Conservation (phyloP, 305 asterid species). For the Fraxinus sp. region DNA sequence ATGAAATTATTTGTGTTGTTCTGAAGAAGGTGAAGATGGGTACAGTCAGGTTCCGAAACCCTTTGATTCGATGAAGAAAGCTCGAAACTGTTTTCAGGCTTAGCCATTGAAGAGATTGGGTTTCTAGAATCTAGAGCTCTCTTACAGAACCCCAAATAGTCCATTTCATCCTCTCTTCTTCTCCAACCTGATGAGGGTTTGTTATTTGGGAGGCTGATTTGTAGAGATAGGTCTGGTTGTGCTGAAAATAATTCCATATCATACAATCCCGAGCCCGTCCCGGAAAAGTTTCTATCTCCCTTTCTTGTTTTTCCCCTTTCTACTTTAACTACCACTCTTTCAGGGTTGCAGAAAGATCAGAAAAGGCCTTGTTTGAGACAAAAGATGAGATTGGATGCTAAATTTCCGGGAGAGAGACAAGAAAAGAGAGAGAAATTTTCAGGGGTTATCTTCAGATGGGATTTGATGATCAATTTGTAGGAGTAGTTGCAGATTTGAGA, state of each 20-base stretch:
- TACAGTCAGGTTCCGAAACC: constrained; percentile 6
- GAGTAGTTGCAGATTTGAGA: constrained; percentile 58
- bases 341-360: constrained; percentile 13
- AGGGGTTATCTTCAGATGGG: constrained; percentile 26
- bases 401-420: constrained; percentile 18
- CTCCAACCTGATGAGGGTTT: constrained; percentile 49
- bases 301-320: neutral
- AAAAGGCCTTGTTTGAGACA: constrained; percentile 18
- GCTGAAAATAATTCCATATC: constrained; percentile 84
- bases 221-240: constrained; percentile 77
- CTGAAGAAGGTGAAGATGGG: constrained; percentile 7
- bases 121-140: constrained; percentile 59
- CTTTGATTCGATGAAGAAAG: constrained; percentile 34
- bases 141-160: constrained; percentile 55
- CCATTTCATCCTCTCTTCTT: constrained; percentile 41
- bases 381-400: constrained; percentile 17
- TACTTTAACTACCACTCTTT: neutral
- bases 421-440: neutral
- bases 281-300: neutral
- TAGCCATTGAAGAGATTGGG: constrained; percentile 33
- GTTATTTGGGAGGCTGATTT: constrained; percentile 73
- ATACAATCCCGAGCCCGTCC: neutral
- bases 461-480: constrained; percentile 42
- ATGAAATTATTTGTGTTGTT: constrained; percentile 4
- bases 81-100: constrained; percentile 1